phyloP scores from a whole-genome alignment of 192 early-diverging fungal species.

The Kappamyces sp. region DNA sequence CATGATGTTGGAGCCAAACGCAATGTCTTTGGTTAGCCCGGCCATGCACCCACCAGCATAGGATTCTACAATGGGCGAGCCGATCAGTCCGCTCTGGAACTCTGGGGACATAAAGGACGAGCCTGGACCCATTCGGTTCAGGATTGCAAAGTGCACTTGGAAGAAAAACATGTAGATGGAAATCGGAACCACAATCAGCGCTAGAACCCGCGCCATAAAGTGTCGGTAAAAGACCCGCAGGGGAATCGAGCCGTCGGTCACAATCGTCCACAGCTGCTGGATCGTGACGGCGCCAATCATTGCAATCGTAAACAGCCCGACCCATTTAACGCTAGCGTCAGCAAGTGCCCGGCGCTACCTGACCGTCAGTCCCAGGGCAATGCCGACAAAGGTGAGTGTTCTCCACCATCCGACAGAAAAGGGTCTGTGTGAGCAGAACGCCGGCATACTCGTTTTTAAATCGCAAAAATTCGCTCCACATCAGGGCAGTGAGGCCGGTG shows the following conservation, averaged over 20 bases:
- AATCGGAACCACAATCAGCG: constrained; percentile 43
- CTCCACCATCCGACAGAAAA: constrained; percentile 47
- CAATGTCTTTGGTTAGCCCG: constrained; percentile 40
- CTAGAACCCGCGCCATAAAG: constrained; percentile 40
- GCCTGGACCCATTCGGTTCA: constrained; percentile 33
- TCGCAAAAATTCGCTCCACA: constrained; percentile 43
- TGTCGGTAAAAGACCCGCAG: constrained; percentile 29
- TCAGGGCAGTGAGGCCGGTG: constrained; percentile 36
- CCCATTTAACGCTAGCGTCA: constrained; percentile 44
- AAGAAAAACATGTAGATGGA: constrained; percentile 41
- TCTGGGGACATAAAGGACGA: constrained; percentile 49
- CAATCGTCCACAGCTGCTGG: constrained; percentile 39
- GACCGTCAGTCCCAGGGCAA: constrained; percentile 36
- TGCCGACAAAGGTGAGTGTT: constrained; percentile 30
- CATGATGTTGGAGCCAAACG: constrained; percentile 53
- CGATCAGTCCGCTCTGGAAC: constrained; percentile 44
- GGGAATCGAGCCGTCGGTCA: constrained; percentile 33
- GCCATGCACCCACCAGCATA: constrained; percentile 14
- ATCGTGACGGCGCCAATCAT: constrained; percentile 42
- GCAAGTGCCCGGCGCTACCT: constrained; percentile 19
- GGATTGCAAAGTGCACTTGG: constrained; percentile 40
- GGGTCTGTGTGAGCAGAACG: constrained; percentile 21
- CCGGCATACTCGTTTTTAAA: constrained; percentile 26
- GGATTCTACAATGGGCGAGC: constrained; percentile 32
- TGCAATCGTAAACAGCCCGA: constrained; percentile 50